A percentile compares a stretch with the other conserved stretches of the same genome.
These are phyloP conservation scores for Suhomyces sp. DNA, from an alignment of 805 yeast genomes.

Conservation along the genomic window DNA sequence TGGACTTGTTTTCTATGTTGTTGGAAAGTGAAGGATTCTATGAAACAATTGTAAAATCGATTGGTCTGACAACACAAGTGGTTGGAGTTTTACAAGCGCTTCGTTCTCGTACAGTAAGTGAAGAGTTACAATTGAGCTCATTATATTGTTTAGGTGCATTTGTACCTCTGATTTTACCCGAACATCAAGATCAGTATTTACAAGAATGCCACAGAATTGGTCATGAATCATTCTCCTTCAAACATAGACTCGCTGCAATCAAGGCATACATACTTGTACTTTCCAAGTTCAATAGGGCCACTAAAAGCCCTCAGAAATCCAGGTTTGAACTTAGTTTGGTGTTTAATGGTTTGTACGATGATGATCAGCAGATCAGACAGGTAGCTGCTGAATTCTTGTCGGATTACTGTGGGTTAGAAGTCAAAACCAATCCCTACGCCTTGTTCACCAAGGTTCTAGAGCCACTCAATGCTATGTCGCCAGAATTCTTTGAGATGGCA, in stretches of 20 bases:
- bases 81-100: background rate
- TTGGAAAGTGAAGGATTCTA: slow-evolving; percentile 6
- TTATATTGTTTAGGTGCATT: slow-evolving; percentile 53
- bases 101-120: background rate
- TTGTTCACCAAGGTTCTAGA: slow-evolving; percentile 1
- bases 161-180: slow-evolving; percentile 12
- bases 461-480: background rate
- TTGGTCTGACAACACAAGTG: too few species aligned
- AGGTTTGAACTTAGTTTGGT: slow-evolving; percentile 12
- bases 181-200: background rate
- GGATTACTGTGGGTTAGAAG: background rate
- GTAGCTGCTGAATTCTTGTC: slow-evolving; percentile 45
- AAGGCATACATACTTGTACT: slow-evolving; percentile 34
- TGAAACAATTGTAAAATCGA: background rate
- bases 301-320: background rate
- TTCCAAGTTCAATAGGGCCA: slow-evolving; percentile 17
- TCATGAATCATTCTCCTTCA: slow-evolving; percentile 32
- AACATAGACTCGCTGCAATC: slow-evolving; percentile 47
- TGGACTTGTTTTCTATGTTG: slow-evolving; percentile 30
- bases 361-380: slow-evolving; percentile 60
- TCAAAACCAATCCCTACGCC: slow-evolving; percentile 5
- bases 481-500: background rate
- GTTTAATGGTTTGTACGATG: slow-evolving; percentile 55
- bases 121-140: slow-evolving; percentile 23
- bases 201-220: background rate